Conservation (phyloP, 2,329 filamentous ascomycete genomes). For the Cytospora leucostoma region DNA sequence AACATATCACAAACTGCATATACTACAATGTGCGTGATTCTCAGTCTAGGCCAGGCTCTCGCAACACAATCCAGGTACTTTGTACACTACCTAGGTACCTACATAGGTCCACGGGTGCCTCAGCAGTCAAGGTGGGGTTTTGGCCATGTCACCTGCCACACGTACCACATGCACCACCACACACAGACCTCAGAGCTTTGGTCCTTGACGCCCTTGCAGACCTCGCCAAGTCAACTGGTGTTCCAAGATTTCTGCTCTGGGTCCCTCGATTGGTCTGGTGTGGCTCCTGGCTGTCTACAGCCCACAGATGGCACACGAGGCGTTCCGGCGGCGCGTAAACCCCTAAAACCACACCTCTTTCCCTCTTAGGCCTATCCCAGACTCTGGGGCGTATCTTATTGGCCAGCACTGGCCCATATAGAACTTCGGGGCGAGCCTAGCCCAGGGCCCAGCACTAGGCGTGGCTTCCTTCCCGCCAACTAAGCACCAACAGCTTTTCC, state of each 20-base stretch:
- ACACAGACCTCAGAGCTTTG: too few species aligned
- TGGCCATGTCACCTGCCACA: too few species aligned
- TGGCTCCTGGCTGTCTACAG: constrained; percentile 33
- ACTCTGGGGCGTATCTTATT: neutral
- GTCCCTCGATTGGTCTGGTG: constrained; percentile 42
- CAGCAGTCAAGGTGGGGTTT: too few species aligned
- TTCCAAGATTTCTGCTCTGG: constrained; percentile 39
- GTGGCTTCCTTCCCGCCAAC: constrained; percentile 8
- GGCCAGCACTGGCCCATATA: neutral
- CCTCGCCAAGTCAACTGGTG: constrained; percentile 41
- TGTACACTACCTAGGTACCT: neutral
- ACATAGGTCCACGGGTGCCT: too few species aligned
- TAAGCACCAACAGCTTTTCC: neutral
- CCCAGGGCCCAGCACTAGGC: neutral
- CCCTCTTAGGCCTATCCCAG: neutral
- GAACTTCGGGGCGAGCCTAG: neutral
- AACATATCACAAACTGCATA: constrained; percentile 31
- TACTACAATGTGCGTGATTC: too few species aligned
- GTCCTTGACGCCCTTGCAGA: constrained; percentile 12
- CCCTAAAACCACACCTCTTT: constrained; percentile 16
- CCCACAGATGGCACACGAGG: constrained; percentile 35
- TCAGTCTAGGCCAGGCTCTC: too few species aligned
- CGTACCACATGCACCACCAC: too few species aligned
- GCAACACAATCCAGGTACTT: too few species aligned
- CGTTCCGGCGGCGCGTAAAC: constrained; percentile 47